These are phyloP conservation scores for Thuidium tamariscinum DNA, from an alignment of 225 moss, liverwort and hornwort species.

Conservation along the genomic window DNA sequence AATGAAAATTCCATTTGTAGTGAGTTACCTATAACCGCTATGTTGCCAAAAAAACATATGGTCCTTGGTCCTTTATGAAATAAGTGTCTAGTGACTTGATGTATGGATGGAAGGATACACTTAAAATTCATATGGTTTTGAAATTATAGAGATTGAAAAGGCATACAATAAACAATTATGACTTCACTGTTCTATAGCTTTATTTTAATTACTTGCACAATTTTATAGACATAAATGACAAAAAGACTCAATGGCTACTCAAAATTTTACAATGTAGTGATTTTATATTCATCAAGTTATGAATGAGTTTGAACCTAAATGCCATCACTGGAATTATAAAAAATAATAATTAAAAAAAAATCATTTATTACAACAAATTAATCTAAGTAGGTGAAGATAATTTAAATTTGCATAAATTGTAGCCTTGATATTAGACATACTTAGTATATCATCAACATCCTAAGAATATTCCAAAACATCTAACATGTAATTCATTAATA, in stretches of 20 bases:
- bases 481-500: neutral
- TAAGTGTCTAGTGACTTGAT: accelerated
- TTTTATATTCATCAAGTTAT: neutral
- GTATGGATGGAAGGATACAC: neutral
- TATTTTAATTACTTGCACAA: neutral
- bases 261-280: neutral
- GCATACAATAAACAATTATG: neutral
- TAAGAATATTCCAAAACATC: neutral
- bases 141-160: neutral
- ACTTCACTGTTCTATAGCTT: neutral
- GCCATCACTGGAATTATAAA: neutral
- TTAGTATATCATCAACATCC: accelerated
- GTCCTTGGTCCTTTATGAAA: too few relatives aligned
- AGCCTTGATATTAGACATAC: accelerated
- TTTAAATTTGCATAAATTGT: neutral
- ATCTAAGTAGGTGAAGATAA: too few relatives aligned
- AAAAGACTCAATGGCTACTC: neutral
- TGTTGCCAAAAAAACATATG: too few relatives aligned
- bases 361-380: neutral
- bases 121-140: neutral
- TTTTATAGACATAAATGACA: neutral
- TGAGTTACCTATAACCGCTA: too few relatives aligned
- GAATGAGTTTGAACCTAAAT: neutral
- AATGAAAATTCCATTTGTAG: too few relatives aligned
- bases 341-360: neutral